Base-by-base conservation (phyloP, 495 filamentous ascomycete species). In the Pyronema domesticum region DNA sequence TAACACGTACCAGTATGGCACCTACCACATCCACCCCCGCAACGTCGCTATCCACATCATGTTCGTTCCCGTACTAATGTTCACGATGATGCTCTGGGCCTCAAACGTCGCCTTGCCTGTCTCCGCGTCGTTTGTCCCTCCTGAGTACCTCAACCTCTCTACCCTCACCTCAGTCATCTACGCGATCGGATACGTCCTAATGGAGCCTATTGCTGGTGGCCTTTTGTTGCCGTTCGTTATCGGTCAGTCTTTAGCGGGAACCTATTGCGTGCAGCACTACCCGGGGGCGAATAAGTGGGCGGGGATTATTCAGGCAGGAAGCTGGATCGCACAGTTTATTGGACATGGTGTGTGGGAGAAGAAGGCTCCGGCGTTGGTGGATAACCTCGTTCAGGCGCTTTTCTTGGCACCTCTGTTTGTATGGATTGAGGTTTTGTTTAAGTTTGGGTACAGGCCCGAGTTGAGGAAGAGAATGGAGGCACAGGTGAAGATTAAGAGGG, bases 321-420 rank as follows among this genome's bases (percentile, higher is more conserved):
- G 76, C 45, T 98, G 91, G 91, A 65, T 94, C 44, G 71, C 77
- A 34, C 91, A 98, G 66, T 94, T 98, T 67, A 57, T 95, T 40
- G 91, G 91, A 42, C 91, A 98, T 63, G 89, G 89, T 14, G 78
- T 75, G 7, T 98, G 85, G 61, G 91, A 96, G 69, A 79, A 84
- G 19, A 74, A 89, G 40, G 86, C 89, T 1, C 91, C 91, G 9
- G 89, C 89, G 10, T 63, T 94, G 56, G 68, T 95, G 58, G 89
- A 95, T 68, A 96, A 95, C 63, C 68, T 95, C 36, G 74, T 89
- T 19, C 89, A 95, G 67, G 88, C 91, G 19, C 64, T 95, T 52
- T 81, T 98, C 56, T 74, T 96, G n/a, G 91, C 91, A 0, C 91
- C 91, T n/a, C 79, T 98, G 58, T 98, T 98, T 63, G 88, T 96